phyloP scores from a whole-genome alignment of 2,329 filamentous ascomycete genomes.

The Neofusicoccum sp. region DNA sequence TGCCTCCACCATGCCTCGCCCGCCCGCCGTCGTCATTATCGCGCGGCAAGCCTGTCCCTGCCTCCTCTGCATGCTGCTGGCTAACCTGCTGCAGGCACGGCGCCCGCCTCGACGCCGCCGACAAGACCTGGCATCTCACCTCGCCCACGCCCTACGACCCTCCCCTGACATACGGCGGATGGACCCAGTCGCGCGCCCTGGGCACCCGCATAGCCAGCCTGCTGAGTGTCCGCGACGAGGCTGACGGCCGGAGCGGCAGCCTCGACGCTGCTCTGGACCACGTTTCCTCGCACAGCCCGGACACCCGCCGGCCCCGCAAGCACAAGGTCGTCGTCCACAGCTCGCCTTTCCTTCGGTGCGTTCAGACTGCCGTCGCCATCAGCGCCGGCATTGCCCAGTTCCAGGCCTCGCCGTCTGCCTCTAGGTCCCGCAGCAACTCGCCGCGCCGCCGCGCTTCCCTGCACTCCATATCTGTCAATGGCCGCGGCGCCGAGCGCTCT shows the following conservation, averaged over 20 bases:
- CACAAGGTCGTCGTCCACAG: conserved; percentile 84
- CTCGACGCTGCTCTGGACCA: conserved; percentile 16
- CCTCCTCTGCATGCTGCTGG: conserved; percentile 11
- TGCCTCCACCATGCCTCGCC: conserved; percentile 38
- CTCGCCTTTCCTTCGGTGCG: conserved; percentile 89
- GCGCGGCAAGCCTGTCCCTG: conserved; percentile 40
- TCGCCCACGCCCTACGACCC: conserved; percentile 95
- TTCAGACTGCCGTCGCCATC: conserved; percentile 88
- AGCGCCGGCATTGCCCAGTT: conserved; percentile 76
- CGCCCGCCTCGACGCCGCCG: conserved; percentile 87
- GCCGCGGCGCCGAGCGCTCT: conserved; percentile 21
- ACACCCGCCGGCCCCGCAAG: conserved; percentile 50
- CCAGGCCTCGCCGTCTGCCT: conserved; percentile 39
- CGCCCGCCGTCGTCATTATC: conserved; percentile 50
- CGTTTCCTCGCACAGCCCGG: neutral
- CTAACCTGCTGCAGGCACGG: conserved; percentile 64
- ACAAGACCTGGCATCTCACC: conserved; percentile 91
- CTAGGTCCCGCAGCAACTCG: conserved; percentile 23
- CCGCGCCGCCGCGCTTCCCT: conserved; percentile 11
- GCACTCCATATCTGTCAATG: conserved; percentile 14
- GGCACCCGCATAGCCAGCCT: conserved; percentile 81
- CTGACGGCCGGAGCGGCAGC: conserved; percentile 21
- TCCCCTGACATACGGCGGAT: conserved; percentile 90
- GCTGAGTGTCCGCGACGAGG: conserved; percentile 50
- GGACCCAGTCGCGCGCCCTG: conserved; percentile 79